Base-by-base conservation (phyloP, 352 stramenopile genomes). In the Globisporangium canariense region DNA sequence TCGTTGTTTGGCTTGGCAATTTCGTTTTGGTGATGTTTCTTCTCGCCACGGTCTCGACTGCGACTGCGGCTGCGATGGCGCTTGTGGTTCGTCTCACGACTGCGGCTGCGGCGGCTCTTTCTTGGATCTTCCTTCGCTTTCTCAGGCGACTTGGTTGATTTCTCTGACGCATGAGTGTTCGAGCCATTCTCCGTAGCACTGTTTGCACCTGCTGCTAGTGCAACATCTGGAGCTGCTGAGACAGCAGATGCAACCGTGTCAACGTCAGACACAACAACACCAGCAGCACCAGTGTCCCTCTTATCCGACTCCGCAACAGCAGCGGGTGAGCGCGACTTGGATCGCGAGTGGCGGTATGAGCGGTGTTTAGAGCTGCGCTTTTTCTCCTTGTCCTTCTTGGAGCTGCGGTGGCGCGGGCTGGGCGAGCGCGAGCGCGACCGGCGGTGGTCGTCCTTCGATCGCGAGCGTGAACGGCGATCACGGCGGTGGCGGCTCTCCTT, bases 401-500 rank as follows among this genome's bases (percentile, higher is more conserved):
- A 83, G 36, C 75, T 72, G 47, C 76, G 83, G 4, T 49, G 62
- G 20, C 52, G 57, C 14, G n/a, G 65, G 25, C 57, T 62, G 20
- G 40, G 28, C 11, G 63, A 71, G 16, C 51, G 51, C 25, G 65
- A 68, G 1, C 71, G 67, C 22, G 66, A 76, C 18, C 68, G 41
- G 46, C 40, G 40, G 13, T 46, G 40, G 40, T 41, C 36, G 3
- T 55, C 49, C 32, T 30, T 55, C 13, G 67, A 75, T 20, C 62
- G 71, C 22, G 68, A 64, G 14, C 58, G 53, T 9, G 67, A 74
- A 4, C 36, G 36, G 11, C 36, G 36, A 14, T 56, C 32, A 36
- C 32, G 74, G 32, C 57, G 56, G 4, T 25, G 63, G 9, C 60
- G 58, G 2, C 60, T 45, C 28, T 72, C 62, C 58, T 58, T 58